phyloP scores from a whole-genome alignment of 257 asterid species.

The Solanum neorickii region DNA sequence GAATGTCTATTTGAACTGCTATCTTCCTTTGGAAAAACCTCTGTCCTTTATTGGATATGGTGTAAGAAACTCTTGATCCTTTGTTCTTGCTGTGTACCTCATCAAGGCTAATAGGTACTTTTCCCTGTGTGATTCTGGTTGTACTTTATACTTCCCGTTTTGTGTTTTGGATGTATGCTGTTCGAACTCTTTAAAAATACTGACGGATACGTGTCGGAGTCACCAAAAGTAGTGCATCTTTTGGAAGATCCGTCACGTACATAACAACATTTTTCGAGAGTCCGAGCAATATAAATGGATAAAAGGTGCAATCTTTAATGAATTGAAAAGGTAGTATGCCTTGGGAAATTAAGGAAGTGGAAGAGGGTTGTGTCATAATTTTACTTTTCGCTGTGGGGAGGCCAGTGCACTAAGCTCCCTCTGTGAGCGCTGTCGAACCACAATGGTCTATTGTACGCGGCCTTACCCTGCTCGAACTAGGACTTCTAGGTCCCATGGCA shows the following conservation, averaged over 20 bases:
- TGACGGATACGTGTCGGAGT: neutral
- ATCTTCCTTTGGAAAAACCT: slow-evolving; percentile 4
- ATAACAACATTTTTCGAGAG: neutral
- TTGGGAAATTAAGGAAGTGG: neutral
- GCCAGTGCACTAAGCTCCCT: neutral
- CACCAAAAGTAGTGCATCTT: neutral
- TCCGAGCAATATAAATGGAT: neutral
- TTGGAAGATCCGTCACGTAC: neutral
- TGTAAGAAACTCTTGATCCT: slow-evolving; percentile 10
- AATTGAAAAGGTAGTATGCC: neutral
- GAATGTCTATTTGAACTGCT: slow-evolving; percentile 10
- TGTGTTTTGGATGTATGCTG: neutral
- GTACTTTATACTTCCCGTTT: neutral
- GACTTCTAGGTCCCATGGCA: neutral
- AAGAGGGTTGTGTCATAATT: neutral
- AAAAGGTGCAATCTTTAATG: neutral
- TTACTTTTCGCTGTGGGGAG: neutral
- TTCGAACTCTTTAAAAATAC: neutral
- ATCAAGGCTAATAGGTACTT: slow-evolving; percentile 18
- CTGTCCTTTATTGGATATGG: slow-evolving; percentile 18
- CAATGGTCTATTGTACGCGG: neutral
- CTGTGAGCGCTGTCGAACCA: neutral
- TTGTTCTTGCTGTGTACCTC: slow-evolving; percentile 8
- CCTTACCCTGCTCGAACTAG: neutral
- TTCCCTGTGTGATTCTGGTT: neutral